These are phyloP conservation scores for Ustilago crameri DNA, from an alignment of 1,284 basidiomycete genomes.

Conservation along the genomic window DNA sequence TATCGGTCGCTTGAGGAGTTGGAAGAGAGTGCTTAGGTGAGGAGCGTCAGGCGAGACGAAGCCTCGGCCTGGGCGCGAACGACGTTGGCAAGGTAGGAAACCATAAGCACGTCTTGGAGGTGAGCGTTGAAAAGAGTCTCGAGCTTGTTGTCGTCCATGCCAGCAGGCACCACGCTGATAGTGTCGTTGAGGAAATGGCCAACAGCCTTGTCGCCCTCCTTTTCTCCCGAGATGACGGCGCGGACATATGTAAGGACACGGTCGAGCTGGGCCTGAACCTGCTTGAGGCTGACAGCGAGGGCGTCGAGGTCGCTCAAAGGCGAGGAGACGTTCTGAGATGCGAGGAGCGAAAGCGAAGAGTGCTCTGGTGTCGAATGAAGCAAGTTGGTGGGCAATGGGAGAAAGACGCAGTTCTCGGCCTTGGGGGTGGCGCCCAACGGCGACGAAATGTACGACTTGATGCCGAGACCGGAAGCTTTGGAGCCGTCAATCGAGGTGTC, in stretches of 20 bases:
- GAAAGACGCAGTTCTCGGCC: constrained; percentile 66
- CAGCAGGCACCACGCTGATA: constrained; percentile 62
- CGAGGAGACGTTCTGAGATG: constrained; percentile 74
- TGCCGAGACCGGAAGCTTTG: constrained; percentile 69
- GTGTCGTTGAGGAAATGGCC: constrained; percentile 94
- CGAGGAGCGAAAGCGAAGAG: constrained; percentile 73
- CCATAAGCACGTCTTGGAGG: constrained; percentile 86
- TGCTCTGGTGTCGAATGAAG: constrained; percentile 69
- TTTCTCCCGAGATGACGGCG: constrained; percentile 80
- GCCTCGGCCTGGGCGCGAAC: constrained; percentile 94
- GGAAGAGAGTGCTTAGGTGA: constrained; percentile 68
- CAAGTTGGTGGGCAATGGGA: constrained; percentile 58
- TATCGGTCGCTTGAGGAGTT: not conserved
- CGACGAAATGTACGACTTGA: constrained; percentile 88
- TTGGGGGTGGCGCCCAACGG: constrained; percentile 66
- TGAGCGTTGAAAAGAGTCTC: constrained; percentile 66
- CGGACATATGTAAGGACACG: constrained; percentile 87
- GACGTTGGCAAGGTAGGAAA: constrained; percentile 93
- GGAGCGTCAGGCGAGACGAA: constrained; percentile 85
- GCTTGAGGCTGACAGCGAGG: constrained; percentile 78
- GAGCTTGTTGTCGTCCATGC: constrained; percentile 58
- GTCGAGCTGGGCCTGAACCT: constrained; percentile 82
- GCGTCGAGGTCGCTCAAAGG: constrained; percentile 66
- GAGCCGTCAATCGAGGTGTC: constrained; percentile 78
- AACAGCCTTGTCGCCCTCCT: constrained; percentile 84